Conservation (phyloP, 2,329 filamentous ascomycete genomes). For the Aspergillus ruber region DNA sequence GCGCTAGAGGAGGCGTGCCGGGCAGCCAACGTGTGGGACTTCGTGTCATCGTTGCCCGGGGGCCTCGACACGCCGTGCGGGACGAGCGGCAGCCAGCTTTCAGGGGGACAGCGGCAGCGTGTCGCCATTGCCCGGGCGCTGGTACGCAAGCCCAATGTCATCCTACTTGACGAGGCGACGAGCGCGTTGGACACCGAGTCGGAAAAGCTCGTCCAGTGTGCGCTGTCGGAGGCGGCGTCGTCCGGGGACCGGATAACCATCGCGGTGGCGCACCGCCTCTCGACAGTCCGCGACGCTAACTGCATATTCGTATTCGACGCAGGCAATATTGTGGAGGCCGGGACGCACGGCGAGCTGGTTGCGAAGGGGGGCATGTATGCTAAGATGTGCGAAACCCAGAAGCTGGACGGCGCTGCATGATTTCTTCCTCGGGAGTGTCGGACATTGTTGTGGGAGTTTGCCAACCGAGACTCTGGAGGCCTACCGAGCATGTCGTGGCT, state of each 20-base stretch:
- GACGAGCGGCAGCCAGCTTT: slow-evolving; percentile 47
- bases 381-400: slow-evolving; percentile 42
- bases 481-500: too few relatives aligned
- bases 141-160: slow-evolving; percentile 42
- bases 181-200: slow-evolving; percentile 46
- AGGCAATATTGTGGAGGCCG: slow-evolving; percentile 35
- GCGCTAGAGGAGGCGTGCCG: slow-evolving; percentile 27
- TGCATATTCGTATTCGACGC: slow-evolving; percentile 61
- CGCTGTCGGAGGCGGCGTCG: slow-evolving; percentile 11
- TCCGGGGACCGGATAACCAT: slow-evolving; percentile 24
- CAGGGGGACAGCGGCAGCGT: slow-evolving; percentile 50
- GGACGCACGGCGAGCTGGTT: slow-evolving; percentile 34
- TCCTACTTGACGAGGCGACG: slow-evolving; percentile 52
- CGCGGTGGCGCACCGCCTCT: slow-evolving; percentile 22
- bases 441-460: neutral
- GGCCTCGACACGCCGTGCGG: slow-evolving; percentile 49
- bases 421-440: neutral
- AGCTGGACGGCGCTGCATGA: slow-evolving; percentile 22
- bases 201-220: slow-evolving; percentile 34
- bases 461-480: neutral
- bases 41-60: slow-evolving; percentile 43
- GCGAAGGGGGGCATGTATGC: slow-evolving; percentile 31
- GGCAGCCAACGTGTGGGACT: slow-evolving; percentile 44
- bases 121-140: slow-evolving; percentile 50
- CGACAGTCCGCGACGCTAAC: slow-evolving; percentile 50